Conservation (phyloP, 2,329 filamentous ascomycete species). For the Curvularia hawaiiensis region DNA sequence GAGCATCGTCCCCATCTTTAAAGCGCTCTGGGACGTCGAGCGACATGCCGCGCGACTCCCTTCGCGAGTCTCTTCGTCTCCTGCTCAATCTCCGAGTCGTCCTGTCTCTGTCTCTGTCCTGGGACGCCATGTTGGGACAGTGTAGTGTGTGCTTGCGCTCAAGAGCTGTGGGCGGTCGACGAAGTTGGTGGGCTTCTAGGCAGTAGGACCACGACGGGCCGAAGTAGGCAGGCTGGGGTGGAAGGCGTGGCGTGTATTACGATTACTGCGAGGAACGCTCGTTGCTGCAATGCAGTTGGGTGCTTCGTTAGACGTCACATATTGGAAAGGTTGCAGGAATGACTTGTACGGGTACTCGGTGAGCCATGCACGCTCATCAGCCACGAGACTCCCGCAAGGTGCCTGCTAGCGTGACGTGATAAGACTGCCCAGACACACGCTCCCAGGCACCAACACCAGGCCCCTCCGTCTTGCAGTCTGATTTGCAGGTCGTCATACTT, state of each 20-base stretch:
- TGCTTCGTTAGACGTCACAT: constrained; percentile 35
- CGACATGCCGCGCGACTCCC: constrained; percentile 45
- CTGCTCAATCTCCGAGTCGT: constrained; percentile 42
- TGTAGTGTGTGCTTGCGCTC: constrained; percentile 16
- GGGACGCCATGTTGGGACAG: constrained; percentile 40
- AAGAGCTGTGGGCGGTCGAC: constrained; percentile 11
- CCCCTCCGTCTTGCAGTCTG: not conserved
- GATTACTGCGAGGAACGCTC: constrained; percentile 15
- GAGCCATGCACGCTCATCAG: constrained; percentile 20
- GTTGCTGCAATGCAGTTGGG: constrained; percentile 31
- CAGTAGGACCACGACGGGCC: constrained; percentile 21
- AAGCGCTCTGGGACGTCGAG: constrained; percentile 63
- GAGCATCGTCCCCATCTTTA: constrained; percentile 62
- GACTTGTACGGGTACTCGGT: constrained; percentile 15
- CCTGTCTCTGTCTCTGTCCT: constrained; percentile 36
- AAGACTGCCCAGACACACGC: constrained; percentile 18
- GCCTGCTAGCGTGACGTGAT: constrained; percentile 17
- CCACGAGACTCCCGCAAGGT: constrained; percentile 13
- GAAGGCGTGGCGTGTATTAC: not conserved
- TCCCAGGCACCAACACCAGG: constrained; percentile 12
- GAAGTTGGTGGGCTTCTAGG: constrained; percentile 15
- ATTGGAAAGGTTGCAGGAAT: constrained; percentile 35
- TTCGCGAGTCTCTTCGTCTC: constrained; percentile 38
- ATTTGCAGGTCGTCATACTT: not conserved
- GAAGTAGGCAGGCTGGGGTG: constrained; percentile 16